A percentile compares a stretch with the other conserved stretches of the same genome.
These are phyloP conservation scores for Nephromyces sp. DNA, from an alignment of 169 alveolate genomes.

Conservation along the genomic window DNA sequence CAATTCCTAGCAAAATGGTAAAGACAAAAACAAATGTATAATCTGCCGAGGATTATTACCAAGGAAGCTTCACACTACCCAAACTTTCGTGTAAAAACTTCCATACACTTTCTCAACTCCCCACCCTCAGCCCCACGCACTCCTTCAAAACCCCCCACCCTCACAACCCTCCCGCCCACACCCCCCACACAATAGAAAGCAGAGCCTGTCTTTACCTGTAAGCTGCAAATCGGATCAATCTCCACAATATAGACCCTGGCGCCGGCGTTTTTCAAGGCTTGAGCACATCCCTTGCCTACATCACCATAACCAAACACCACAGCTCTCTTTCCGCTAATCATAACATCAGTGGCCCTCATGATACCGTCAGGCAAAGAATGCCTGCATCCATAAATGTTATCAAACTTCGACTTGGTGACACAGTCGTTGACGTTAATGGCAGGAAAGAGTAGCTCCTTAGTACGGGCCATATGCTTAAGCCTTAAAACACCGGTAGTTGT, in stretches of 20 bases:
- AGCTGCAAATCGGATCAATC: constrained; percentile 96
- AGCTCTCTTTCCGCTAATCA: constrained; percentile 93
- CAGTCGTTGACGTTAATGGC: constrained; percentile 92
- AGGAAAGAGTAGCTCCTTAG: constrained; percentile 81
- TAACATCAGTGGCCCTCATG: constrained; percentile 94
- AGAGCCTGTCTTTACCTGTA: constrained; percentile 60
- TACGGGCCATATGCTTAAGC: constrained; percentile 73
- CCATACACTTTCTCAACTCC: too few species aligned
- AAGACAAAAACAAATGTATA: too few species aligned
- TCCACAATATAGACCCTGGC: constrained; percentile 93
- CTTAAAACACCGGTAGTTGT: constrained; percentile 97
- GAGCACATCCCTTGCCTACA: constrained; percentile 97
- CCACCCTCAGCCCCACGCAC: too few species aligned
- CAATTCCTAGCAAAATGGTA: too few species aligned
- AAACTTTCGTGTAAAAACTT: too few species aligned
- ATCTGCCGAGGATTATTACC: too few species aligned
- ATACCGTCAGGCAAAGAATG: constrained; percentile 94
- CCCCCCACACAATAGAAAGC: too few species aligned
- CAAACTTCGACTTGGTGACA: constrained; percentile 94
- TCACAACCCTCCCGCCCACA: neutral
- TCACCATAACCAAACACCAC: constrained; percentile 95
- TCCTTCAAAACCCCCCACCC: too few species aligned
- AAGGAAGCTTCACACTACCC: too few species aligned
- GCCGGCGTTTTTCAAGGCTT: constrained; percentile 91
- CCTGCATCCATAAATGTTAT: constrained; percentile 95